These are phyloP conservation scores for Strobilomyces confusus DNA, from an alignment of 768 basidiomycete genomes.

Conservation along the genomic window DNA sequence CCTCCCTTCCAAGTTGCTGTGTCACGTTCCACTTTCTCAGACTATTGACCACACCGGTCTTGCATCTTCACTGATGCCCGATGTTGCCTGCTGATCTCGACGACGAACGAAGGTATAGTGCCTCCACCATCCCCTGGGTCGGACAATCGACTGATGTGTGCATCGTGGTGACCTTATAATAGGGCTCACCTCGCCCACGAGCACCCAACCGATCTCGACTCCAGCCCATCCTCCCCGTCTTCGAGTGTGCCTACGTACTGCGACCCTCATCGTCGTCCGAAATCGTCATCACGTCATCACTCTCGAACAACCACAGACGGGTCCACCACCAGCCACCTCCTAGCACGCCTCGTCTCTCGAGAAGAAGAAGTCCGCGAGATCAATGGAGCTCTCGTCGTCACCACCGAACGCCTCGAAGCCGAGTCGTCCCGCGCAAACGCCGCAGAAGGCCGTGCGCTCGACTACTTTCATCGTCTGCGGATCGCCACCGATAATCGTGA, in stretches of 20 bases:
- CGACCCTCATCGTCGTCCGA: slow-evolving; percentile 20
- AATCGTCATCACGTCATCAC: slow-evolving; percentile 25
- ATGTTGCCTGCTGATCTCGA: slow-evolving; percentile 29
- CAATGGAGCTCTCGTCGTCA: slow-evolving; percentile 24
- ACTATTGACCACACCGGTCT: slow-evolving; percentile 1
- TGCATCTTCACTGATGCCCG: slow-evolving; percentile 13
- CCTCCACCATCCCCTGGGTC: not conserved
- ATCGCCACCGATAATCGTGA: slow-evolving; percentile 38
- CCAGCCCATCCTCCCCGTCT: slow-evolving; percentile 25
- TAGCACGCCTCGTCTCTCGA: slow-evolving; percentile 26
- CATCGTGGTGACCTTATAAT: not conserved
- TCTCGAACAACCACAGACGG: slow-evolving; percentile 26
- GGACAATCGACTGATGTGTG: not conserved
- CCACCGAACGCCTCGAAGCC: slow-evolving; percentile 34
- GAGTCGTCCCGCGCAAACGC: slow-evolving; percentile 41
- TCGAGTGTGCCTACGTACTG: slow-evolving; percentile 18
- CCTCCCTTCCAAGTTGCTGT: slow-evolving; percentile 6
- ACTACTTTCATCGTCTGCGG: slow-evolving; percentile 41
- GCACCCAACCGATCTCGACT: slow-evolving; percentile 31
- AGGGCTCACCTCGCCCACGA: slow-evolving; percentile 26
- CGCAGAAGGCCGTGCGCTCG: slow-evolving; percentile 45
- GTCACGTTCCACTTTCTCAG: not conserved
- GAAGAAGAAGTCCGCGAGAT: slow-evolving; percentile 33
- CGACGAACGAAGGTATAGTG: slow-evolving; percentile 27
- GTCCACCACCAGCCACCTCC: slow-evolving; percentile 28